Evolutionary conservation across 805 yeast genomes (phyloP).

Genomic region (Candida palmyrensis): DNA sequence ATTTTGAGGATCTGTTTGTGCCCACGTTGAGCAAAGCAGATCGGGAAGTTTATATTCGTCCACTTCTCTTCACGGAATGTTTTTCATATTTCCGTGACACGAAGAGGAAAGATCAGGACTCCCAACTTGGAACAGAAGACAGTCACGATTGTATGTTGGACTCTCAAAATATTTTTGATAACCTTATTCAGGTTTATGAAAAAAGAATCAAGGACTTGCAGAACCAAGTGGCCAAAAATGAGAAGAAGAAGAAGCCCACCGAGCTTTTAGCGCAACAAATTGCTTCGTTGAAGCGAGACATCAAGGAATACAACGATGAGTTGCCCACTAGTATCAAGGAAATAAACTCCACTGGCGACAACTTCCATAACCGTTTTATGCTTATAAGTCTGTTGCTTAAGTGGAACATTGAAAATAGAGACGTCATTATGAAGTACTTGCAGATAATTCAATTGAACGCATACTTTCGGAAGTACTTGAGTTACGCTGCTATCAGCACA

Average conservation of each 20-base stretch:
- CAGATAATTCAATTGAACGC: conserved; percentile 30
- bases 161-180: conserved; percentile 19
- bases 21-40: conserved; percentile 30
- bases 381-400: conserved; percentile 35
- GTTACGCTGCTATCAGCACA: conserved; percentile 29
- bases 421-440: conserved; percentile 28
- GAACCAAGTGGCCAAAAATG: conserved; percentile 10
- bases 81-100: conserved; percentile 69
- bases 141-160: conserved; percentile 27
- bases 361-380: conserved; percentile 34
- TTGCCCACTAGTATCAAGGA: background rate
- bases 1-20: conserved; percentile 53
- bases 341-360: conserved; percentile 1
- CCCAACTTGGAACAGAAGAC: conserved; percentile 17
- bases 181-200: conserved; percentile 21
- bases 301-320: conserved; percentile 6
- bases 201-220: conserved; percentile 23
- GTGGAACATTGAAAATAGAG: conserved; percentile 36
- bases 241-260: conserved; percentile 5
- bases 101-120: conserved; percentile 9
- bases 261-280: conserved; percentile 14
- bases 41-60: conserved; percentile 46
- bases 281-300: conserved; percentile 14
- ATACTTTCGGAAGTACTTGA: conserved; percentile 23
- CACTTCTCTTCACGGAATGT: conserved; percentile 63